Evolutionary conservation across 1,284 basidiomycete species (phyloP).

Genomic region (Puccinia coronata): DNA sequence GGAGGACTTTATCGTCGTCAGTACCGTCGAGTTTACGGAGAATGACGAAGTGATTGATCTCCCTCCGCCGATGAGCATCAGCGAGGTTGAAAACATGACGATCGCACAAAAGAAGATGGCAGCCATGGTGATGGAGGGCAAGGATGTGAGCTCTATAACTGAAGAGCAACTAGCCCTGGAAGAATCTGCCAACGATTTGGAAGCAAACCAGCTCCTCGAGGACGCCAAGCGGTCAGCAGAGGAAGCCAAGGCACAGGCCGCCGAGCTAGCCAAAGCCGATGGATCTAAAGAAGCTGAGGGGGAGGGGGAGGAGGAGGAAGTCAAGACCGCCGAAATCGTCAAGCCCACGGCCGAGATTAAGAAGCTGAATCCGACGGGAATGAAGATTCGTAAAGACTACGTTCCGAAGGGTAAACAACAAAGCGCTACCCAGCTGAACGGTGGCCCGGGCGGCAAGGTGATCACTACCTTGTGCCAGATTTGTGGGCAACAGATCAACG

Average conservation of each 20-base stretch:
- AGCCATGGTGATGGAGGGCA: conserved; percentile 90
- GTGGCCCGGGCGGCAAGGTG: conserved; percentile 60
- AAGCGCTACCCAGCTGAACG: conserved; percentile 47
- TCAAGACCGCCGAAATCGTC: conserved; percentile 66
- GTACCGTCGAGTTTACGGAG: conserved; percentile 96
- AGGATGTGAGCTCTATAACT: conserved; percentile 78
- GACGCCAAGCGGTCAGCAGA: conserved; percentile 67
- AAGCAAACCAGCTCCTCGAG: conserved; percentile 71
- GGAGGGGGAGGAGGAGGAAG: conserved; percentile 73
- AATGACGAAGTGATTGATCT: conserved; percentile 83
- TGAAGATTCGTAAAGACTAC: conserved; percentile 97
- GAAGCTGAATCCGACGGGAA: conserved; percentile 62
- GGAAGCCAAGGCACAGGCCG: conserved; percentile 72
- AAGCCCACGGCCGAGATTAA: conserved; percentile 52
- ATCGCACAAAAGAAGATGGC: conserved; percentile 97
- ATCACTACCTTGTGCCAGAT: conserved; percentile 84
- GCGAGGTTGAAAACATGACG: conserved; percentile 94
- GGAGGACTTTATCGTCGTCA: conserved; percentile 98
- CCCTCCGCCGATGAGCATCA: conserved; percentile 89
- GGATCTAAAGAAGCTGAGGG: conserved; percentile 72
- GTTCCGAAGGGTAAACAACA: conserved; percentile 68
- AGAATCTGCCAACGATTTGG: conserved; percentile 62
- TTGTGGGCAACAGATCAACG: conserved; percentile 88
- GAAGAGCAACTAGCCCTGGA: conserved; percentile 71
- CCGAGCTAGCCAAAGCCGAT: conserved; percentile 70